Evolutionary conservation across 2,329 filamentous ascomycete genomes (phyloP), one percentile per base, ranked within the genome.

Genomic region (Penicillium sp.): DNA sequence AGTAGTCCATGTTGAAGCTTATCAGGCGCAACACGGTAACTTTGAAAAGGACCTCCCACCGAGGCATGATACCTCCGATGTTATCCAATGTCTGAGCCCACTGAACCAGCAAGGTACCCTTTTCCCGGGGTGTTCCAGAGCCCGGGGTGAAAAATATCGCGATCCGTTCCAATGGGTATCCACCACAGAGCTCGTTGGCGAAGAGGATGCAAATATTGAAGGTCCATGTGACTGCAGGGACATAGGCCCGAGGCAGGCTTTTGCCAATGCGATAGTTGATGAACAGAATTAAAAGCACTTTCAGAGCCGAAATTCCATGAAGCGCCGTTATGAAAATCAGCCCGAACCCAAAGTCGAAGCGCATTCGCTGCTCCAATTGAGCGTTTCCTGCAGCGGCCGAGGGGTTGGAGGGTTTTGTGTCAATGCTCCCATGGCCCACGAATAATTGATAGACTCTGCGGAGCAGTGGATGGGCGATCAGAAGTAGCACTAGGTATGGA

Each of bases 1-100:
- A 91, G 63, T 94, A 90, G 67, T 98, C 93, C 60, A 98, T 68
- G 64, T 97, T 97, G 76, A 95, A 98, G 63, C 91, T 96, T 56
- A 98, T 89, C 33, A 97, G 74, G 4, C 93, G 83, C 40, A 98
- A 72, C 17, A 97, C 84, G 3, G 91, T 96, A 47, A 98, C 81
- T 59, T 98, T 98, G 76, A 98, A 98, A 4, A 96, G 76, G n/a
- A 98, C 83, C 63, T 97, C 88, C 93, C 93, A 98, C 43, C 91
- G 79, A 0, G 84, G 75, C 61, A 94, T 82, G n/a, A 98, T 71
- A 1, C 93, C 93, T 6, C 87, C 82, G 50, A 84, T 84, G 36
- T 76, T 74, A 66, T 98, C 93, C 11, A 97, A 71, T 72, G 79
- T 86, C 29, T 73, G 71, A 6, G 82, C 89, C 73, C 84, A 84